These are phyloP conservation scores for Sporobolomyces pararoseus DNA, from an alignment of 768 basidiomycete species.

Conservation along the genomic window DNA sequence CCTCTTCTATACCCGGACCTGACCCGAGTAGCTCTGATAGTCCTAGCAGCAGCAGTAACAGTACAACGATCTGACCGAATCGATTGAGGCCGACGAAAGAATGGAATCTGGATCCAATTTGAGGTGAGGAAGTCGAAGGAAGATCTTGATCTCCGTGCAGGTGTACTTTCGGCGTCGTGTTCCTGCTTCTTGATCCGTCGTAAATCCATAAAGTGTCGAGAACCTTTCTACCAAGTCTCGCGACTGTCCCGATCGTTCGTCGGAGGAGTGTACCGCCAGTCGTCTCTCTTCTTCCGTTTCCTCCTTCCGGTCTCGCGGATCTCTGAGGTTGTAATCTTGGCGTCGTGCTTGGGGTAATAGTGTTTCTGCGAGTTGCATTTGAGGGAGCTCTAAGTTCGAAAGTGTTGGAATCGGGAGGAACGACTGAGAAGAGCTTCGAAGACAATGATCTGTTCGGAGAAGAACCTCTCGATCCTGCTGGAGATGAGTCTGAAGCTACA, in stretches of 20 bases:
- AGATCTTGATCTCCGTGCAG: not conserved
- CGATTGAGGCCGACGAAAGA: conserved; percentile 7
- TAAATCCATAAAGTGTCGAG: not conserved
- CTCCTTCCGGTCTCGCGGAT: not conserved
- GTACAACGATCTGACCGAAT: conserved; percentile 16
- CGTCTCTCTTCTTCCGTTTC: not conserved
- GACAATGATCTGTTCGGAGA: not conserved
- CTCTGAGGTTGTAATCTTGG: not conserved
- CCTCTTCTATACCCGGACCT: not conserved
- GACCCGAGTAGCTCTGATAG: not conserved
- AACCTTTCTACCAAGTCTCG: too few species aligned
- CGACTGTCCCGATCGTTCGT: not conserved
- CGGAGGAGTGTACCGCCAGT: not conserved
- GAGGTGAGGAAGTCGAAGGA: not conserved
- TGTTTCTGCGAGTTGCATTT: not conserved
- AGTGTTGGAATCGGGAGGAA: not conserved
- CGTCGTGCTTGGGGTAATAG: not conserved
- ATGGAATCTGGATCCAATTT: not conserved
- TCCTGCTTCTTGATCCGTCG: not conserved
- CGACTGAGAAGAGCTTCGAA: not conserved
- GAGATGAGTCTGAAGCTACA: not conserved
- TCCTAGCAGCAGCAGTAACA: conserved; percentile 28
- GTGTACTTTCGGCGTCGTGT: not conserved
- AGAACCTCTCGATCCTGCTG: not conserved
- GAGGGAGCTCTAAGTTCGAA: not conserved